Conservation (phyloP, 2,329 filamentous ascomycete species). For the Fusarium acutatum region DNA sequence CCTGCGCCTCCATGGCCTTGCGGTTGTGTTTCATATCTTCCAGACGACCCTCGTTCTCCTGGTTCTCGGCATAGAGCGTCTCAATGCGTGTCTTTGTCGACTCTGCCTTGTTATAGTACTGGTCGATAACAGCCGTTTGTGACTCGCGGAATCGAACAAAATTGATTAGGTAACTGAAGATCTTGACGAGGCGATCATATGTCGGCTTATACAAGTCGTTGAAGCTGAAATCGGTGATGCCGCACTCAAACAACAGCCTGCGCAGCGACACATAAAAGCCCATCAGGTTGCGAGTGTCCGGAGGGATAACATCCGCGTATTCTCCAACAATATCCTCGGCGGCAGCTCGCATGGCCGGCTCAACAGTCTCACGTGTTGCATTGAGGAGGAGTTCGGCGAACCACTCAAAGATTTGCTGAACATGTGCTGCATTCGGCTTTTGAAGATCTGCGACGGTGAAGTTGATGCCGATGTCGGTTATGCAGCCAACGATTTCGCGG, state of each 20-base stretch:
- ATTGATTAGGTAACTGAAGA: slow-evolving; percentile 98
- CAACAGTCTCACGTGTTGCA: slow-evolving; percentile 89
- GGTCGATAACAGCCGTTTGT: slow-evolving; percentile 87
- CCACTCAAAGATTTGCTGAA: slow-evolving; percentile 98
- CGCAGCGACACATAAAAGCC: slow-evolving; percentile 90
- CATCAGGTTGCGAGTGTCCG: slow-evolving; percentile 93
- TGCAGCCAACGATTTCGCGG: slow-evolving; percentile 92
- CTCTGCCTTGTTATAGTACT: slow-evolving; percentile 92
- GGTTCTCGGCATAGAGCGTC: slow-evolving; percentile 83
- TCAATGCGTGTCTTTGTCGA: slow-evolving; percentile 88
- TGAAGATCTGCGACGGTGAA: slow-evolving; percentile 88
- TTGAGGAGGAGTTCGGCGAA: slow-evolving; percentile 95
- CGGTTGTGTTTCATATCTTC: slow-evolving; percentile 84
- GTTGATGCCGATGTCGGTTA: slow-evolving; percentile 93
- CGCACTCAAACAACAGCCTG: slow-evolving; percentile 83
- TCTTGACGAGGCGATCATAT: slow-evolving; percentile 88
- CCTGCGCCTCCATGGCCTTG: slow-evolving; percentile 80
- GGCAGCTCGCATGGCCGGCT: slow-evolving; percentile 93
- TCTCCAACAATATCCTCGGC: slow-evolving; percentile 88
- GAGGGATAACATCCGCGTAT: slow-evolving; percentile 82
- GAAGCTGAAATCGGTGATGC: slow-evolving; percentile 93
- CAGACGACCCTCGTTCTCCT: slow-evolving; percentile 82
- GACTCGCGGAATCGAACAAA: slow-evolving; percentile 97
- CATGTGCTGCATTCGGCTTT: slow-evolving; percentile 92
- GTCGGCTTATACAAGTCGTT: slow-evolving; percentile 91